Conservation (phyloP, 1,284 basidiomycete genomes). For the Trametes sp. region DNA sequence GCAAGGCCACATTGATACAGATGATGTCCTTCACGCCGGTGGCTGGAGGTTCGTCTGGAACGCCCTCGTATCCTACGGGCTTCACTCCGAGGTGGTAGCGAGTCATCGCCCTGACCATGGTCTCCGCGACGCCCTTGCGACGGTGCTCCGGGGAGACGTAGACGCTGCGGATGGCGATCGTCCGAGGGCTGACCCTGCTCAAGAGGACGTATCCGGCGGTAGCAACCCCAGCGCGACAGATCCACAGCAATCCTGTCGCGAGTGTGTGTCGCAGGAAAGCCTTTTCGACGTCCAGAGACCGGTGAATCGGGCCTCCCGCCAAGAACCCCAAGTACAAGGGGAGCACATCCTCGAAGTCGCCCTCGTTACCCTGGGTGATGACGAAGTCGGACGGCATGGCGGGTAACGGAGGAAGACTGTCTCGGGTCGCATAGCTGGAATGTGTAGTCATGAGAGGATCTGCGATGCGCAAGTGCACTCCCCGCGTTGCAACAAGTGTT, state of each 20-base stretch:
- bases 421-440: conserved; percentile 30
- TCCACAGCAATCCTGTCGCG: conserved; percentile 25
- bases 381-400: conserved; percentile 1
- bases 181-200: conserved; percentile 30
- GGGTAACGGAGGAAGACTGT: conserved; percentile 24
- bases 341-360: conserved; percentile 29
- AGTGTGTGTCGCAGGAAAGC: conserved; percentile 19
- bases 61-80: conserved; percentile 27
- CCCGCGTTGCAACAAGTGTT: conserved; percentile 7
- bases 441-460: conserved; percentile 21
- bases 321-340: conserved; percentile 31
- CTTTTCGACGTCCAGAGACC: conserved; percentile 16
- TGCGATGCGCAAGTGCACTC: conserved; percentile 13
- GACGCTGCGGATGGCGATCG: conserved; percentile 36
- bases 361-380: conserved; percentile 17
- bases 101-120: conserved; percentile 30
- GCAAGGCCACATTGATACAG: conserved; percentile 16
- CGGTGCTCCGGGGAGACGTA: conserved; percentile 32
- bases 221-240: conserved; percentile 20
- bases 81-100: conserved; percentile 32
- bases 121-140: conserved; percentile 34
- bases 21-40: conserved; percentile 23
- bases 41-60: conserved; percentile 11
- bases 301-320: conserved; percentile 5
- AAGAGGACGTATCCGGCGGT: conserved; percentile 30